A percentile compares a stretch with the other conserved stretches of the same genome.
Evolutionary conservation across 768 basidiomycete genomes (phyloP).

Genomic region (Boletus insuetus): DNA sequence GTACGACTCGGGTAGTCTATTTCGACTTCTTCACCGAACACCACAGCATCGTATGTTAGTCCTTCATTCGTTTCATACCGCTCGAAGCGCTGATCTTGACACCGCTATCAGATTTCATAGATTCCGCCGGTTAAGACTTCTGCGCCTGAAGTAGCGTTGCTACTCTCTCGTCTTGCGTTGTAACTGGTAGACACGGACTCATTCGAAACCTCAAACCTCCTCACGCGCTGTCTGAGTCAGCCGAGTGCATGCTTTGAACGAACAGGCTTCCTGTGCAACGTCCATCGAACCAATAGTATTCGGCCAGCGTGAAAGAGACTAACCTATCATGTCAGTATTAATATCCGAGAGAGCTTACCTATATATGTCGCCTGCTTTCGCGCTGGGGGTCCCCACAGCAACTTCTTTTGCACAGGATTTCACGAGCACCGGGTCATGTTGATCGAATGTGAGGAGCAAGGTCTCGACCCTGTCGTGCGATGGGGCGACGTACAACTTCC

Average conservation of each 20-base stretch:
- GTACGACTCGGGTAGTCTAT: conserved; percentile 8
- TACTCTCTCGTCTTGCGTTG: background rate
- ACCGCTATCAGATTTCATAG: conserved; percentile 4
- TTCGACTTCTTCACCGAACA: conserved; percentile 6
- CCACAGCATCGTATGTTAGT: conserved; percentile 9
- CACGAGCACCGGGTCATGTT: background rate
- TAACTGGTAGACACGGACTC: background rate
- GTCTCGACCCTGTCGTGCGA: background rate
- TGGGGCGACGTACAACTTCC: conserved; percentile 11
- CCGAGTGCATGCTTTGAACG: background rate
- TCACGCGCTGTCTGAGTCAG: background rate
- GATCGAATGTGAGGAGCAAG: background rate
- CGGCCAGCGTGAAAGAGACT: background rate
- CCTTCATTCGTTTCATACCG: background rate
- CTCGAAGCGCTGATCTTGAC: conserved; percentile 5
- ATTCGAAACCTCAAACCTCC: background rate
- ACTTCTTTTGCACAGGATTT: conserved; percentile 12
- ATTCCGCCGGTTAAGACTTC: background rate
- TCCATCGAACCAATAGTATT: background rate
- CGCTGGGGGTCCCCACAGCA: conserved; percentile 3
- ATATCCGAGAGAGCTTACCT: conserved; percentile 3
- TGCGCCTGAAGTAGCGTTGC: background rate
- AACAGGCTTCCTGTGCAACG: background rate
- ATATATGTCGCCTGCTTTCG: background rate
- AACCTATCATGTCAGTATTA: background rate